phyloP scores from a whole-genome alignment of 2,329 filamentous ascomycete genomes.

The Pseudogymnoascus sp. region DNA sequence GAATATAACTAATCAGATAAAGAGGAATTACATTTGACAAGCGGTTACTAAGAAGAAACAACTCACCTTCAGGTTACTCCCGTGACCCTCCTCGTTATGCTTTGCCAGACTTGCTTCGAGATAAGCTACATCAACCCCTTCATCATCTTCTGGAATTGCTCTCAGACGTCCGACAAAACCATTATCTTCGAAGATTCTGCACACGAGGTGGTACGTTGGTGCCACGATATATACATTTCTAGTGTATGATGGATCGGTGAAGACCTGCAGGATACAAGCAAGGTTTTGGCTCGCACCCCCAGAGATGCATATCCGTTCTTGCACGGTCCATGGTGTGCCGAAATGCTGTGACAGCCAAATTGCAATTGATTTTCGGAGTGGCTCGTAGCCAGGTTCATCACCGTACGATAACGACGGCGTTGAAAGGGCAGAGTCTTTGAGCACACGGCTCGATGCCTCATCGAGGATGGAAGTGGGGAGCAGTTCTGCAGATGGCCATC shows the following conservation, averaged over 20 bases:
- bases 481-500: conserved; percentile 34
- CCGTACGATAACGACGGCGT: conserved; percentile 68
- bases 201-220: conserved; percentile 78
- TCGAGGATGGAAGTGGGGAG: conserved; percentile 52
- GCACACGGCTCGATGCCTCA: conserved; percentile 47
- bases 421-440: conserved; percentile 52
- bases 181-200: conserved; percentile 75
- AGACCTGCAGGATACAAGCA: conserved; percentile 69
- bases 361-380: conserved; percentile 61
- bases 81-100: conserved; percentile 31
- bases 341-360: conserved; percentile 51
- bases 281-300: conserved; percentile 81
- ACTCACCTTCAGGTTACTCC: conserved; percentile 14
- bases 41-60: neutral
- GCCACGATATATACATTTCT: conserved; percentile 70
- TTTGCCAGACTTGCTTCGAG: conserved; percentile 36
- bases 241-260: conserved; percentile 71
- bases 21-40: neutral
- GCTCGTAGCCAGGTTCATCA: conserved; percentile 64
- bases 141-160: conserved; percentile 67
- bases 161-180: conserved; percentile 61
- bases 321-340: conserved; percentile 26
- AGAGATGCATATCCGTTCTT: conserved; percentile 66
- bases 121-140: conserved; percentile 64
- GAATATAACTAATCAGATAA: conserved; percentile 1